Base-by-base conservation (phyloP, 2,329 filamentous ascomycete genomes). In the Trichoderma polysporum region DNA sequence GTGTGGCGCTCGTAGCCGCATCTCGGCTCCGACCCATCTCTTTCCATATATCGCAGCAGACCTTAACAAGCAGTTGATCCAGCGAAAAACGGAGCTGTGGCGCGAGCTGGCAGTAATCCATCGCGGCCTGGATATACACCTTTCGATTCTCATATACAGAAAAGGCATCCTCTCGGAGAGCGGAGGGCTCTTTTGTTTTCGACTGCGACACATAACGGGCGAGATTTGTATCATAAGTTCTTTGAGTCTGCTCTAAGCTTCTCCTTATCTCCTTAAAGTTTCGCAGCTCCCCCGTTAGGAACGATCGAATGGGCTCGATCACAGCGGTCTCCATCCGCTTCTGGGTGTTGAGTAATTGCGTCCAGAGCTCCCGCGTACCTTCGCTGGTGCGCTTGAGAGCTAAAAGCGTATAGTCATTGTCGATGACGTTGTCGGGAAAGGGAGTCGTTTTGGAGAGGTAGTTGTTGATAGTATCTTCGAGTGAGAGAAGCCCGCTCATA, bases 141-240 rank as follows among this genome's bases (percentile, higher is more conserved):
- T 95, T 96, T 67, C 94, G 88, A 27, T 92, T 91, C 81, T 98
- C 95, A 76, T 97, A 95, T 41, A 98, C 88, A 76, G 95, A 90
- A 74, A 99, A 99, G 0, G 95, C 95, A 79, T 99, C 95, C 78
- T 99, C 95, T 68, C 95, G 87, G 66, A 99, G 83, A 1, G 93
- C 88, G 0, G 93, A 97, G 0, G 94, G 88, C 78, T 99, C 95
- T 79, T 98, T 99, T 6, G 92, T 90, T 82, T 97, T 98, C 71
- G 90, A 91, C 78, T 97, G 93, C 3, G 86, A 84, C 5, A 93
- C 86, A 75, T 97, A 98, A 67, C 94, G 88, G 25, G 91, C 87
- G 67, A 97, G 85, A 3, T 91, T 88, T 64, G 86, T 86, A 76
- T 99, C 95, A 74, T 94, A 97, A 3, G 87, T 86, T 78, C 93